Evolutionary conservation across 106 monocot genomes (phyloP).

Genomic region (Ottelia alismoides): DNA sequence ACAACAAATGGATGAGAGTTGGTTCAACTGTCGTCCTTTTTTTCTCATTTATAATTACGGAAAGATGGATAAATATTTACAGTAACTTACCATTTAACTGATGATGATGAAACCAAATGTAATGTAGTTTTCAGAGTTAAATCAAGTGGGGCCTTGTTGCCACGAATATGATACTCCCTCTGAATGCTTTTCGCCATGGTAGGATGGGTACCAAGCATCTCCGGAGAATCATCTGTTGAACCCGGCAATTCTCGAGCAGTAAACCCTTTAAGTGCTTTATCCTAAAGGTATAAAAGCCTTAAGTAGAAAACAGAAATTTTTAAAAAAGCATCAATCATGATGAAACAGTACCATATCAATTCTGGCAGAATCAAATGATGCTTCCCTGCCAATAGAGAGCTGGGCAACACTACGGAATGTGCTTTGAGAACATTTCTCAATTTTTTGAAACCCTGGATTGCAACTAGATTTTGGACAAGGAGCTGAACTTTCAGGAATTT

Average conservation of each 20-base stretch:
- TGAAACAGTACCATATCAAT: slow-evolving; percentile 63
- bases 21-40: not conserved
- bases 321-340: not conserved
- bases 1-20: not conserved
- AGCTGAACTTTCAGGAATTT: slow-evolving; percentile 9
- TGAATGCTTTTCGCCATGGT: slow-evolving; percentile 15
- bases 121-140: slow-evolving; percentile 74
- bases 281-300: slow-evolving; percentile 22
- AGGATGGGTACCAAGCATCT: slow-evolving; percentile 15
- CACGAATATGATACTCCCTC: slow-evolving; percentile 44
- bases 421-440: slow-evolving; percentile 57
- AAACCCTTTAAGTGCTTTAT: slow-evolving; percentile 77
- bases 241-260: slow-evolving; percentile 25
- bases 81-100: slow-evolving; percentile 64
- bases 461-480: slow-evolving; percentile 8
- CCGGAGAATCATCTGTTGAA: slow-evolving; percentile 14
- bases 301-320: not conserved
- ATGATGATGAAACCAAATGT: slow-evolving; percentile 63
- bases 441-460: slow-evolving; percentile 27
- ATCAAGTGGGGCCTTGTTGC: slow-evolving; percentile 57
- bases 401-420: slow-evolving; percentile 60
- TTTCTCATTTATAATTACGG: too few relatives aligned
- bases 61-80: not conserved
- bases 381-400: slow-evolving; percentile 56
- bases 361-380: slow-evolving; percentile 19